Evolutionary conservation across 2,329 filamentous ascomycete species (phyloP).

Genomic region (Didymella arachidicola): DNA sequence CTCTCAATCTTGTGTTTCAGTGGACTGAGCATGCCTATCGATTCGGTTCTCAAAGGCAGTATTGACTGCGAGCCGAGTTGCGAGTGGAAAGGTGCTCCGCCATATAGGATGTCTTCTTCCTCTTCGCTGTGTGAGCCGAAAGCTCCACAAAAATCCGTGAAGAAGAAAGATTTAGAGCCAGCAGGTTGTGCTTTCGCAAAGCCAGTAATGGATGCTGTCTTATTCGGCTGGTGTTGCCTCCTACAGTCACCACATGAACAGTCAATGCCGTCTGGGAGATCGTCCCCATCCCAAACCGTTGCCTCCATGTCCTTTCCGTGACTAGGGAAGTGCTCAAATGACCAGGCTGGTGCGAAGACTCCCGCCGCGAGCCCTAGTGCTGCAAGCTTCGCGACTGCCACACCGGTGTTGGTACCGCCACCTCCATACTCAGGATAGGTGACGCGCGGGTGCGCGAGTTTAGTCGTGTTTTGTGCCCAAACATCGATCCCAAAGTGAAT

Average conservation of each 20-base stretch:
- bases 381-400: conserved; percentile 51
- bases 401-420: conserved; percentile 54
- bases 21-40: conserved; percentile 4
- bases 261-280: conserved; percentile 33
- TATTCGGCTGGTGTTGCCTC: conserved; percentile 35
- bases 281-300: conserved; percentile 48
- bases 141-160: conserved; percentile 49
- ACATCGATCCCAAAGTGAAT: conserved; percentile 57
- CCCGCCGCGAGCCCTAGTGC: conserved; percentile 50
- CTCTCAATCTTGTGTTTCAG: conserved; percentile 30
- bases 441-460: conserved; percentile 38
- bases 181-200: conserved; percentile 42
- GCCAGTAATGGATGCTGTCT: conserved; percentile 31
- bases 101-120: conserved; percentile 22
- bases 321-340: conserved; percentile 54
- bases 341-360: conserved; percentile 58
- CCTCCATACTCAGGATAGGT: conserved; percentile 51
- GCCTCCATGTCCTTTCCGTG: conserved; percentile 39
- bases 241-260: conserved; percentile 47
- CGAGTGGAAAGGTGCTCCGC: conserved; percentile 31
- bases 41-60: conserved; percentile 32
- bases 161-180: conserved; percentile 50
- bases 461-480: conserved; percentile 54
- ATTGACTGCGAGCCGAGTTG: conserved; percentile 48
- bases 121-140: conserved; percentile 33